Base-by-base conservation (phyloP, 345 rosid species). In the Gossypium australe region DNA sequence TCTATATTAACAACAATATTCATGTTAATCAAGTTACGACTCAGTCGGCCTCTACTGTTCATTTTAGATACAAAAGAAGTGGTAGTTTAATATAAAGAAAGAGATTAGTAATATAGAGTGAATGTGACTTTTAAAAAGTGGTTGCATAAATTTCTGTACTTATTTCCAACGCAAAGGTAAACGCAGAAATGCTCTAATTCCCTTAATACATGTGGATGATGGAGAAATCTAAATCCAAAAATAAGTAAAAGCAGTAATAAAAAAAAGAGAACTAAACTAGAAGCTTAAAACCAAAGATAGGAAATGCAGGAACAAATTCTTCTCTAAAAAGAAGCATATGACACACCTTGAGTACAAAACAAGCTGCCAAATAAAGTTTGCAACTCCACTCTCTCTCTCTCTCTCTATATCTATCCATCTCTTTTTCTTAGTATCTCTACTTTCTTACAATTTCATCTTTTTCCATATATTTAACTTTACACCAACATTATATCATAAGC, bases 271-370 rank as follows among this genome's bases (percentile, higher is more conserved):
- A 14, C 38, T 25, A 22, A 47, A 24, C 51, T 13, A 66, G 29
- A 66, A 66, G 24, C 55, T 47, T 24, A 29, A 7, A 34, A 29
- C 51, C 67, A 70, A 85, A 79, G 78, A 74, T 57, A 34, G 64
- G 73, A 51, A 16, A 10, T 72, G 6, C 59, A 67, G 55, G 75
- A 71, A 60, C 41, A 13, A 74, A 44, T 57, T 59, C 25, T 67
- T 64, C 60, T 83, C 75, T 77, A 67, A 3, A 58, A 4, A 75
- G 49, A 63, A 63, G 71, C 51, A 77, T 72, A 74, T 62, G 76
- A 77, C 72, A 77, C 72, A 76, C 78, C 86, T 80, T 74, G 86
- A 80, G 82, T 49, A 76, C 80, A 80, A 80, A 82, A 80, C 78
- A 74, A 77, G 55, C 58, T 20, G 64, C 38, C 44, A 62, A 44